phyloP scores from a whole-genome alignment of 768 basidiomycete species.

The Tulasnella sp. region DNA sequence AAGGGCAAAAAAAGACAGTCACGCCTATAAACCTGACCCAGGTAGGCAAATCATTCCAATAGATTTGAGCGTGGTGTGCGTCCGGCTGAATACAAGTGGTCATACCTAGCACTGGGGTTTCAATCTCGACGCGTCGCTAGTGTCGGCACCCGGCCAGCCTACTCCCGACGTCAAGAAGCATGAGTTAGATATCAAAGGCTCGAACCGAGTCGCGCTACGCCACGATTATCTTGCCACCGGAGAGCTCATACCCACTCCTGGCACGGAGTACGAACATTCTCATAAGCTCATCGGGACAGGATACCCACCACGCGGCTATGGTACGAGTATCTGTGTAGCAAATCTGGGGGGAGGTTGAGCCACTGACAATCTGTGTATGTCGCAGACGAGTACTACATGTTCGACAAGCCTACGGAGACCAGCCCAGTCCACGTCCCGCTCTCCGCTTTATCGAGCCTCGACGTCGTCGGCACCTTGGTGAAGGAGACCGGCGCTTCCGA shows the following conservation, averaged over 20 bases:
- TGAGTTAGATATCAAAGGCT: constrained; percentile 35
- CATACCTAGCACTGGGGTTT: constrained; percentile 63
- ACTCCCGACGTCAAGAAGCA: constrained; percentile 43
- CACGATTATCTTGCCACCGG: constrained; percentile 42
- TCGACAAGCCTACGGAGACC: constrained; percentile 27
- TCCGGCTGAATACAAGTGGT: not conserved
- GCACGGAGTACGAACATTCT: constrained; percentile 41
- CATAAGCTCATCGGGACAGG: constrained; percentile 39
- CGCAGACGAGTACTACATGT: constrained; percentile 57
- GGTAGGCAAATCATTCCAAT: constrained; percentile 32
- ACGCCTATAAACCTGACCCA: constrained; percentile 70
- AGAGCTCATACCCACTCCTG: constrained; percentile 35
- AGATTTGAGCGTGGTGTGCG: not conserved
- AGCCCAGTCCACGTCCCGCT: constrained; percentile 38
- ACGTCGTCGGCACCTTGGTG: constrained; percentile 39
- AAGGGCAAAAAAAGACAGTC: constrained; percentile 35
- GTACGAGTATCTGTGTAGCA: constrained; percentile 33
- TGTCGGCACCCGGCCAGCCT: constrained; percentile 26
- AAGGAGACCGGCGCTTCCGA: constrained; percentile 30
- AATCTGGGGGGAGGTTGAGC: no score
- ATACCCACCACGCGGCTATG: constrained; percentile 51
- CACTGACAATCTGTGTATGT: not conserved
- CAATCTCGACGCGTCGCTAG: constrained; percentile 60
- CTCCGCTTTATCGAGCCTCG: constrained; percentile 20
- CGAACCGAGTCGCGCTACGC: constrained; percentile 44